Conservation (phyloP, 2,329 filamentous ascomycete genomes). For the Diplodia seriata region DNA sequence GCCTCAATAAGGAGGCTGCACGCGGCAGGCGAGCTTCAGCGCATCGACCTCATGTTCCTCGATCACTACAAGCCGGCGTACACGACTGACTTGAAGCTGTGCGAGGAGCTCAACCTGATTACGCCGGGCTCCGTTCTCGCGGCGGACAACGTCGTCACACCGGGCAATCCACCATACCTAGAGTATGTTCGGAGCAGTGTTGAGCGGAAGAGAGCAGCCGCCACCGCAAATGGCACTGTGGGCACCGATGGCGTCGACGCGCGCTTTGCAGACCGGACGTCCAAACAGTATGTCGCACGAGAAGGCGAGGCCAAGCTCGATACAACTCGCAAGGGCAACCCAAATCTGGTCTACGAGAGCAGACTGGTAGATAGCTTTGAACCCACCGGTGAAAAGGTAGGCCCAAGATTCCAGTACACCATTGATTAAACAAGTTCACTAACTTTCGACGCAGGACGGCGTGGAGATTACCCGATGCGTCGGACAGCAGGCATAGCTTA, state of each 20-base stretch:
- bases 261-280: constrained; percentile 53
- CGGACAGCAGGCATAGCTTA: constrained; percentile 40
- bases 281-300: constrained; percentile 58
- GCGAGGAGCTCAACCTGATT: constrained; percentile 73
- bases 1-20: constrained; percentile 69
- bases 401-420: constrained; percentile 41
- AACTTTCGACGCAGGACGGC: constrained; percentile 59
- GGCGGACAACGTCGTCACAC: constrained; percentile 75
- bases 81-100: constrained; percentile 75
- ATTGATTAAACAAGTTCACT: constrained; percentile 8
- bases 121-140: constrained; percentile 67
- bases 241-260: constrained; percentile 45
- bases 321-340: constrained; percentile 61
- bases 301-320: constrained; percentile 55
- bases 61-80: constrained; percentile 84
- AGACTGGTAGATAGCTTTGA: constrained; percentile 69
- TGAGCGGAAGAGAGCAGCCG: constrained; percentile 63
- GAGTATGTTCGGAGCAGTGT: constrained; percentile 73
- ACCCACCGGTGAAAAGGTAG: constrained; percentile 69
- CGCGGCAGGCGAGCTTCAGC: constrained; percentile 58
- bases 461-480: constrained; percentile 70
- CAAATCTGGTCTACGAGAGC: constrained; percentile 71
- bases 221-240: constrained; percentile 41
- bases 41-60: constrained; percentile 76
- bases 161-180: constrained; percentile 73